phyloP scores from a whole-genome alignment of 345 rosid species.

The Acer saccharum region DNA sequence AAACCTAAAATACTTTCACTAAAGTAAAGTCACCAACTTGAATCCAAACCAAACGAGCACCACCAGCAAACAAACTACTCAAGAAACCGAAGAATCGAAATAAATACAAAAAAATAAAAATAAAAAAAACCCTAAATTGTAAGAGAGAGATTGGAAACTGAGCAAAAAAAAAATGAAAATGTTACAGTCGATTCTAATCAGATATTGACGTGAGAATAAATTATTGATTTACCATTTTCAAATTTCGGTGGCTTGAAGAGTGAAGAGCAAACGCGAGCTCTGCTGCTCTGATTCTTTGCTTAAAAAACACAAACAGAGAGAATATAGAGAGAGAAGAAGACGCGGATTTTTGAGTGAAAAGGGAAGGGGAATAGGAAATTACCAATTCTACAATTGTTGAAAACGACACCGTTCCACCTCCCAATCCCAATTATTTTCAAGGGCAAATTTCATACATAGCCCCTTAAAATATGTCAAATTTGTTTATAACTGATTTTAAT shows the following conservation, averaged over 20 bases:
- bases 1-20: not conserved
- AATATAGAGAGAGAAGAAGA: not conserved
- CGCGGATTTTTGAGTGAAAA: not conserved
- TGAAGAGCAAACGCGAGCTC: not conserved
- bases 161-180: not conserved
- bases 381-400: not conserved
- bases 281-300: conserved; percentile 7
- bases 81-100: no score
- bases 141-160: not conserved
- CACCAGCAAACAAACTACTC: no score
- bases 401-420: not conserved
- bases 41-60: not conserved
- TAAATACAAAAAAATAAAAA: no score
- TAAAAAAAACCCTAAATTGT: no score
- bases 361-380: no score
- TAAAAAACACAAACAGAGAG: not conserved
- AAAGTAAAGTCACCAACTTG: not conserved
- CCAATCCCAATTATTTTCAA: no score
- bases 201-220: not conserved
- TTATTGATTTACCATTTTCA: not conserved
- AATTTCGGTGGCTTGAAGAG: not conserved
- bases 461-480: no score
- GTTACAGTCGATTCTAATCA: not conserved
- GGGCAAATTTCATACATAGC: no score
- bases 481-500: no score